phyloP scores from a whole-genome alignment of 192 early-diverging fungal species.

The Coemansia sp. region DNA sequence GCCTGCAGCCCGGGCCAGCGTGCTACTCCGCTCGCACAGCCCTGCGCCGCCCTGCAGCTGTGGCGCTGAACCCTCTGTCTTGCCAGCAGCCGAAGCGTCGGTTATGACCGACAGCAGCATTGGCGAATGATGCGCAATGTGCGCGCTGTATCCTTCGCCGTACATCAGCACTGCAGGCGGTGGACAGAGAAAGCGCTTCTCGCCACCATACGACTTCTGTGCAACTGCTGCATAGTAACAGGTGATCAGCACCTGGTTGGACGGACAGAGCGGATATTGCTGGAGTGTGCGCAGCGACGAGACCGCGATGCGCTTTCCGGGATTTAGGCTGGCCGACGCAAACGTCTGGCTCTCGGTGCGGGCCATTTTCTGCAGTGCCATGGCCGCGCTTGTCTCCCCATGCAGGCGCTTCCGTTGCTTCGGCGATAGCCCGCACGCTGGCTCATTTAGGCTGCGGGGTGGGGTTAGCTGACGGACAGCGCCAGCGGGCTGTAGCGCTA shows the following conservation, averaged over 20 bases:
- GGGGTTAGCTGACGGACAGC: too few species aligned
- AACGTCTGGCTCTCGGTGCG: constrained; percentile 9
- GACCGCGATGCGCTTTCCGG: not conserved
- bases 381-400: constrained; percentile 7
- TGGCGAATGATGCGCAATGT: constrained; percentile 53
- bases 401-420: constrained; percentile 6
- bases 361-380: constrained; percentile 27
- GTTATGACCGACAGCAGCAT: constrained; percentile 61
- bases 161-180: constrained; percentile 68
- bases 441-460: too few species aligned
- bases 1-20: not conserved
- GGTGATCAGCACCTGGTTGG: constrained; percentile 66
- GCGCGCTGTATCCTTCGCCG: constrained; percentile 39
- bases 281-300: constrained; percentile 8
- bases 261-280: constrained; percentile 14
- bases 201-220: constrained; percentile 92
- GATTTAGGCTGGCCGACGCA: not conserved
- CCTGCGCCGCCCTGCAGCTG: not conserved
- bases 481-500: not conserved
- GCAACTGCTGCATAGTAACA: constrained; percentile 79
- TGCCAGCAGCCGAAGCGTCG: constrained; percentile 24
- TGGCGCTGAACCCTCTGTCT: not conserved
- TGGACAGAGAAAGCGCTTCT: constrained; percentile 81
- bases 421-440: not conserved
- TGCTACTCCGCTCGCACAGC: not conserved